Evolutionary conservation across 768 basidiomycete species (phyloP), one percentile per base, ranked within the genome.

Genomic region (Termitomyces sp.): DNA sequence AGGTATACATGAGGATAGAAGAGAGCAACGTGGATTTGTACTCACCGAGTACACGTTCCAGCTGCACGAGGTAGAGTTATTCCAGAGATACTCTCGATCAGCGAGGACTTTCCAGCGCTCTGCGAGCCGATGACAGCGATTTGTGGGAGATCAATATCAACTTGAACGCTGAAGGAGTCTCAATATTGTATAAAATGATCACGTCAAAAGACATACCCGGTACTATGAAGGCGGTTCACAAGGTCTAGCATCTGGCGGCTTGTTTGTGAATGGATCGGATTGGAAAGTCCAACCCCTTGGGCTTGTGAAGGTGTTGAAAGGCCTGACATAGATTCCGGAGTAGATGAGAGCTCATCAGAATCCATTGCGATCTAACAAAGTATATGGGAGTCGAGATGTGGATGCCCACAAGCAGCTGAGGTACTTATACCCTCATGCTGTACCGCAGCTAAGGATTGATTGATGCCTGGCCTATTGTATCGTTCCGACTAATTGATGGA

Each of bases 71-170:
- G 89, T 0, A 91, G 74, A 0, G 82, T 87, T 16, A 91, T 83
- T 0, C 89, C 88, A 0, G 88, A 89, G 44, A 92, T 90, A 0
- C 87, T 82, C 65, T 92, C 90, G 12, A 92, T 91, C 2, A 91
- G 77, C 0, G 90, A 91, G 0, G 88, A 90, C 66, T 91, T 91
- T 0, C 90, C 90, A 0, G 87, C 88, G 46, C 85, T 88, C 65
- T 92, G 90, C 1, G 79, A 81, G 0, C 90, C 90, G 18, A 90
- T 81, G 50, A 91, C 90, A 0, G 84, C 86, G 33, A 92, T 90
- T 63, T 85, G 83, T 0, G 90, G 90, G 0, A 92, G 73, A 65
- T 90, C 88, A 13, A 92, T 83, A 58, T 91, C 87, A 12, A 81
- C 76, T 63, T 90, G 84, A 0, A 88, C 87, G 0, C 90, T 90